Evolutionary conservation across 441 rosid genomes (phyloP).

Genomic region (Populus hybrid): DNA sequence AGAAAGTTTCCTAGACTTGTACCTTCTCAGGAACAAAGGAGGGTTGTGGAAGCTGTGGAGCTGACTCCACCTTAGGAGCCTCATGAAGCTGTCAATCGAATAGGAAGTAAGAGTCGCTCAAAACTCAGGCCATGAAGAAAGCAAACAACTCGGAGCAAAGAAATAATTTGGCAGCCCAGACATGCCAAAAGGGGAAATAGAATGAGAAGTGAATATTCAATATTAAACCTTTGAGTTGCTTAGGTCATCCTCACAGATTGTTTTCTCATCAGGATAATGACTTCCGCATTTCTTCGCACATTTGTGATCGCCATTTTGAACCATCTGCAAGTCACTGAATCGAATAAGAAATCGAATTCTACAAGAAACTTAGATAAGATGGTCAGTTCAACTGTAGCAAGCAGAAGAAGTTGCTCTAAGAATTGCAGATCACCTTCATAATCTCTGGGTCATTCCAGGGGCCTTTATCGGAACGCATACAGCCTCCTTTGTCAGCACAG

Average conservation of each 20-base stretch:
- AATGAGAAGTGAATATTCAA: constrained; percentile 10
- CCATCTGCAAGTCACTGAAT: constrained; percentile 45
- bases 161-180: neutral
- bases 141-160: neutral
- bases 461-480: constrained; percentile 93
- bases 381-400: neutral
- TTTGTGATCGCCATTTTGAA: constrained; percentile 64
- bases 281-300: constrained; percentile 36
- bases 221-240: constrained; percentile 35
- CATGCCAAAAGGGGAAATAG: neutral
- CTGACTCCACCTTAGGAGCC: constrained; percentile 23
- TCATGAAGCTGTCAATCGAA: constrained; percentile 30
- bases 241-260: constrained; percentile 43
- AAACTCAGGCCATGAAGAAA: constrained; percentile 1
- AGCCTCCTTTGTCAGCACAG: constrained; percentile 84
- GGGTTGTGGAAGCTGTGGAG: constrained; percentile 25
- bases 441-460: constrained; percentile 86
- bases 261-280: constrained; percentile 37
- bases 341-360: constrained; percentile 13
- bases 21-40: constrained; percentile 37
- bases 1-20: constrained; percentile 19
- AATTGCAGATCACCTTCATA: constrained; percentile 47
- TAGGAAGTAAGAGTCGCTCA: neutral
- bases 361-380: constrained; percentile 2
- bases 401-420: neutral